These are phyloP conservation scores for Leccinum rimulosum DNA, from an alignment of 768 basidiomycete genomes.

Conservation along the genomic window DNA sequence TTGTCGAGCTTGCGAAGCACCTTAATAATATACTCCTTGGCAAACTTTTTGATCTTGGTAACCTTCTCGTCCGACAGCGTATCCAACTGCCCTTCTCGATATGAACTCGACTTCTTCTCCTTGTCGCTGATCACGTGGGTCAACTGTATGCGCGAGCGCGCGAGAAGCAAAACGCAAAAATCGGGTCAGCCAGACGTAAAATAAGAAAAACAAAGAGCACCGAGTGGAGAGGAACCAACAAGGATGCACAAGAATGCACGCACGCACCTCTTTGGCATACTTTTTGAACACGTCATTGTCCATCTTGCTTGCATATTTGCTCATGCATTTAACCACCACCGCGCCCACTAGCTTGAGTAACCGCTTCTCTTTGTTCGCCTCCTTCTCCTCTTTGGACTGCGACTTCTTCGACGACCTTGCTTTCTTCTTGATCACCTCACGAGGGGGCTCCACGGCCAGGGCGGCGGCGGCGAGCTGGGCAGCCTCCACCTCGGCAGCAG, in stretches of 20 bases:
- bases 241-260: not conserved
- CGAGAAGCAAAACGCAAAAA: not conserved
- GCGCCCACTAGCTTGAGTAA: constrained; percentile 80
- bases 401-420: constrained; percentile 37
- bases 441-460: constrained; percentile 6
- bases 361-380: constrained; percentile 76
- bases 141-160: constrained; percentile 48
- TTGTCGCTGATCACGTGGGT: constrained; percentile 88
- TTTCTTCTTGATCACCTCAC: constrained; percentile 24
- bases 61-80: constrained; percentile 82
- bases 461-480: constrained; percentile 26
- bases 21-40: constrained; percentile 88
- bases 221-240: not conserved
- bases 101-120: constrained; percentile 88
- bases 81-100: constrained; percentile 70
- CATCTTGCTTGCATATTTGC: constrained; percentile 76
- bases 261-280: constrained; percentile 86
- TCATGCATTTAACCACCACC: constrained; percentile 91
- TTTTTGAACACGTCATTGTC: constrained; percentile 87
- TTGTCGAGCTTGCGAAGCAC: constrained; percentile 66
- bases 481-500: constrained; percentile 34
- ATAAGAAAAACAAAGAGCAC: not conserved
- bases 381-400: constrained; percentile 54
- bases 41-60: constrained; percentile 87
- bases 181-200: not conserved